A percentile compares a stretch with the other conserved stretches of the same genome.
Conservation (phyloP, 2,329 filamentous ascomycete genomes). For the Xylariaceae sp. region DNA sequence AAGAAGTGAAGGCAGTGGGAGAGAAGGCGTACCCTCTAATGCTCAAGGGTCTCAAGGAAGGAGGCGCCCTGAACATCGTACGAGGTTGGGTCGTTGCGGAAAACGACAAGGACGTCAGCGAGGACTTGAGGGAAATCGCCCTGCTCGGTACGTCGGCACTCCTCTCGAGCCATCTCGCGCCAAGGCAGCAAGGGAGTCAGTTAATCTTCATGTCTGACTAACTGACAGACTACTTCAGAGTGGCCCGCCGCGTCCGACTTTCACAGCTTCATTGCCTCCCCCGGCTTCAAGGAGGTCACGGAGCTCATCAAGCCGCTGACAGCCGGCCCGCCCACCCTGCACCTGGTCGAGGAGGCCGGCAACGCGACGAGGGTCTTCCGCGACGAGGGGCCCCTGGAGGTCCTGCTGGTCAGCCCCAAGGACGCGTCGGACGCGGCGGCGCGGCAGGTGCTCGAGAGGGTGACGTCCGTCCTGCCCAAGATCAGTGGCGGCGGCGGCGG, state of each 20-base stretch:
- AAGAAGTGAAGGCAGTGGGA: slow-evolving; percentile 3
- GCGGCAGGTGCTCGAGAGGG: slow-evolving; percentile 4
- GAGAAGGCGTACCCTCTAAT: not conserved
- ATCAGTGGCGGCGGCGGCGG: slow-evolving; percentile 1
- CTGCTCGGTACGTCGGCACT: slow-evolving; percentile 6
- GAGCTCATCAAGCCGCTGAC: slow-evolving; percentile 3
- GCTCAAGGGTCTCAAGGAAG: slow-evolving; percentile 5
- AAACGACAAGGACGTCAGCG: slow-evolving; percentile 7
- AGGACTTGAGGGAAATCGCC: slow-evolving; percentile 5
- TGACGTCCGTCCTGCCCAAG: slow-evolving; percentile 5
- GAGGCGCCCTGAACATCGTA: slow-evolving; percentile 3
- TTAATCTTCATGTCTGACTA: no score
- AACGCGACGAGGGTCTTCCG: slow-evolving; percentile 4
- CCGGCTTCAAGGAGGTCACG: slow-evolving; percentile 1
- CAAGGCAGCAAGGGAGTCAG: not conserved
- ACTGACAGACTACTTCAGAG: no score
- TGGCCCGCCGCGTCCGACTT: slow-evolving; percentile 7
- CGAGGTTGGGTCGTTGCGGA: slow-evolving; percentile 7
- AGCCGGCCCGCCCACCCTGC: slow-evolving; percentile 7
- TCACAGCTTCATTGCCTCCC: slow-evolving; percentile 5
- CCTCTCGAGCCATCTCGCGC: not conserved
- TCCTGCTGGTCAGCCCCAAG: slow-evolving; percentile 8
- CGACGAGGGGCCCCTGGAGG: slow-evolving; percentile 3
- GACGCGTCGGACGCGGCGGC: slow-evolving; percentile 4
- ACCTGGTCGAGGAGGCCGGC: slow-evolving; percentile 11